Conservation (phyloP, 768 basidiomycete species). For the Hemileccinum rubropunctum region DNA sequence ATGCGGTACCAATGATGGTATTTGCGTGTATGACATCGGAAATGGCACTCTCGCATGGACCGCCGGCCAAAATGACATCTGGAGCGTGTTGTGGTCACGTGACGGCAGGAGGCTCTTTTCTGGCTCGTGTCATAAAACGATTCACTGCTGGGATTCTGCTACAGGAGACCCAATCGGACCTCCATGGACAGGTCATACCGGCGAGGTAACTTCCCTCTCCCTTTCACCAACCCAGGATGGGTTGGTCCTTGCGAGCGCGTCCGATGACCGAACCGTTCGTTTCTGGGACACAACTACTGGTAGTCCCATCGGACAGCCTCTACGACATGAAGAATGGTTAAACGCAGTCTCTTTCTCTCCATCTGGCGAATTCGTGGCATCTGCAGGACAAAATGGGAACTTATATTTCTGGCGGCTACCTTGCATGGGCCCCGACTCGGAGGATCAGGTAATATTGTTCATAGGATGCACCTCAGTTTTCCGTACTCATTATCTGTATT, state of each 20-base stretch:
- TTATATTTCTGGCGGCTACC: slow-evolving; percentile 1
- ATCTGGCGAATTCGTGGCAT: slow-evolving; percentile 1
- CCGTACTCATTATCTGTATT: no score
- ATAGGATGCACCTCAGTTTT: no score
- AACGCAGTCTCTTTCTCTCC: not conserved
- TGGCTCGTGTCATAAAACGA: not conserved
- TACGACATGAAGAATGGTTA: not conserved
- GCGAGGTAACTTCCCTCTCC: not conserved
- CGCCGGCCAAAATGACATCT: not conserved
- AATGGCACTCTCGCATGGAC: not conserved
- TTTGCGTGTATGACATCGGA: slow-evolving; percentile 1
- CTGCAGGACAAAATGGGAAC: not conserved
- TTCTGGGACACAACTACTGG: slow-evolving; percentile 8
- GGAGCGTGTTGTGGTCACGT: not conserved
- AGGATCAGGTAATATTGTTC: no score
- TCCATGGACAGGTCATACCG: not conserved
- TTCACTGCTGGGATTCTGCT: not conserved
- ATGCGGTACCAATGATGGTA: not conserved
- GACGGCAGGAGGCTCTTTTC: not conserved
- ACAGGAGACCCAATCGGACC: slow-evolving; percentile 2
- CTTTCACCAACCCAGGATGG: slow-evolving; percentile 4
- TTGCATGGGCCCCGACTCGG: no score
- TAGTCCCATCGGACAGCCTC: not conserved
- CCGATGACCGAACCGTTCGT: slow-evolving; percentile 1
- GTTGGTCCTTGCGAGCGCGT: slow-evolving; percentile 8